Percentiles rank a stretch among this genome's conserved stretches.
Evolutionary conservation across 768 basidiomycete genomes (phyloP).

Genomic region (Neoboletus brunneissimus): DNA sequence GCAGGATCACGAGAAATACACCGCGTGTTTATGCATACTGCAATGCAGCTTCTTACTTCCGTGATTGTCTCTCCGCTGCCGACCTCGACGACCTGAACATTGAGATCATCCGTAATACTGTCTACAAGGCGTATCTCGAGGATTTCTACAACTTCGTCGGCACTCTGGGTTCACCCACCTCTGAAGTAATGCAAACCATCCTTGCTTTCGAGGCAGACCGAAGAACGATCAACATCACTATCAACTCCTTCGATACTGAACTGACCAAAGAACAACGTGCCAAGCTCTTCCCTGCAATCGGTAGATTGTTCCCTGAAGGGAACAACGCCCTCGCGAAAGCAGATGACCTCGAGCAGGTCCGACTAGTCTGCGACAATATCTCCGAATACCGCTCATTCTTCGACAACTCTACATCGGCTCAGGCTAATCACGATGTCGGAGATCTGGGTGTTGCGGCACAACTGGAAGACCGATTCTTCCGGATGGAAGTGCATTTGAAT

Average conservation of each 20-base stretch:
- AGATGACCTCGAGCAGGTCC: slow-evolving; percentile 93
- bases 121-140: slow-evolving; percentile 98
- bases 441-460: slow-evolving; percentile 56
- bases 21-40: neutral
- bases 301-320: slow-evolving; percentile 91
- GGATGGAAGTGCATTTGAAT: slow-evolving; percentile 89
- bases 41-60: slow-evolving; percentile 84
- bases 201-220: slow-evolving; percentile 97
- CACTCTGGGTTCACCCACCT: slow-evolving; percentile 79
- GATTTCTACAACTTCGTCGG: slow-evolving; percentile 88
- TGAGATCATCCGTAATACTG: slow-evolving; percentile 98
- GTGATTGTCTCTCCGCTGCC: slow-evolving; percentile 88
- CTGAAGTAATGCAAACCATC: slow-evolving; percentile 88
- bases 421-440: slow-evolving; percentile 36
- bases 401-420: slow-evolving; percentile 45
- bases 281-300: slow-evolving; percentile 90
- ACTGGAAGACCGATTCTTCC: slow-evolving; percentile 94
- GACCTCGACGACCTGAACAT: slow-evolving; percentile 99
- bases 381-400: slow-evolving; percentile 92
- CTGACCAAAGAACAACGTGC: slow-evolving; percentile 94
- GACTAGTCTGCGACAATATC: slow-evolving; percentile 81
- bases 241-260: slow-evolving; percentile 97
- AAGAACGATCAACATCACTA: slow-evolving; percentile 95
- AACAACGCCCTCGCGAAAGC: slow-evolving; percentile 92
- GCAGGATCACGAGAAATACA: neutral